phyloP scores from a whole-genome alignment of 176 grass and related monocot genomes.

The Cenchrus fungigraminus region DNA sequence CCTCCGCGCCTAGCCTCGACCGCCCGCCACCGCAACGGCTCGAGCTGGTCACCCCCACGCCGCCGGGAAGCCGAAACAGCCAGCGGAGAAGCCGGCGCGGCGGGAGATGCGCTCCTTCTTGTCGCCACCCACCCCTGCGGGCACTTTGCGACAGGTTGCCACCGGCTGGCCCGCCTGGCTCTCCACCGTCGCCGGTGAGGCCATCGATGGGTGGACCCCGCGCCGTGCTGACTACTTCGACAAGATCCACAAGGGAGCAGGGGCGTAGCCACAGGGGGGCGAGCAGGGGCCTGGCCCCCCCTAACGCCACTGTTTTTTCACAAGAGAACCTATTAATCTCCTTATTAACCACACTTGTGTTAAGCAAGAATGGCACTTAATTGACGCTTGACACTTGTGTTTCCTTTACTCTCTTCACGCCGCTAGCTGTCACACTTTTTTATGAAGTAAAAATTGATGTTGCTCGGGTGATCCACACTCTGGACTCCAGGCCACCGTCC shows the following conservation, averaged over 20 bases:
- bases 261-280: too few relatives aligned
- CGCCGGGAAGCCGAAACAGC: neutral
- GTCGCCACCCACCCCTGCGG: conserved; percentile 37
- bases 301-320: too few relatives aligned
- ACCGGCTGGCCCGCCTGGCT: conserved; percentile 88
- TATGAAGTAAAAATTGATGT: too few relatives aligned
- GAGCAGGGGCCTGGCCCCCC: too few relatives aligned
- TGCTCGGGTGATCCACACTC: too few relatives aligned
- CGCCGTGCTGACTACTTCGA: conserved; percentile 80
- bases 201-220: conserved; percentile 70
- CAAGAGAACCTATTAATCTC: too few relatives aligned
- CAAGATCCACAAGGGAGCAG: conserved; percentile 78
- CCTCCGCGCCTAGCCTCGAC: conserved; percentile 43
- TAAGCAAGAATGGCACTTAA: too few relatives aligned
- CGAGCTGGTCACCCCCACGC: conserved; percentile 15
- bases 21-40: conserved; percentile 39
- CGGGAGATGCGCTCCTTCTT: conserved; percentile 47
- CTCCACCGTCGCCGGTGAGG: conserved; percentile 74
- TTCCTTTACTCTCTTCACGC: too few relatives aligned
- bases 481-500: too few relatives aligned
- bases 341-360: too few relatives aligned
- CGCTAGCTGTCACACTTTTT: too few relatives aligned
- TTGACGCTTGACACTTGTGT: too few relatives aligned
- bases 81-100: conserved; percentile 37
- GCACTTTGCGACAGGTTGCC: conserved; percentile 73